Evolutionary conservation across 257 asterid genomes (phyloP).

Genomic region (Plantago elongata): DNA sequence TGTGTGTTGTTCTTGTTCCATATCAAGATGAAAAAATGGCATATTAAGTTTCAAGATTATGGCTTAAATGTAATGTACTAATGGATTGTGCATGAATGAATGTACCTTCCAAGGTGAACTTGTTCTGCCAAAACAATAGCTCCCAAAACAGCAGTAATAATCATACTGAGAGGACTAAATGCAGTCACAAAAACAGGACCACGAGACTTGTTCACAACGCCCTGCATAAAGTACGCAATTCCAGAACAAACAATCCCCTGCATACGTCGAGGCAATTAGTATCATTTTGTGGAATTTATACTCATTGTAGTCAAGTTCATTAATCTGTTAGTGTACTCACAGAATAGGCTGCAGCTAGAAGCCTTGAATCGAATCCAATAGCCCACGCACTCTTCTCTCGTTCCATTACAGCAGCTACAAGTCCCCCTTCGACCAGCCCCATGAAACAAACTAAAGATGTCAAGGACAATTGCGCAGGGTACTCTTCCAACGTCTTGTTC

Average conservation of each 20-base stretch:
- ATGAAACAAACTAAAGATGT: slow-evolving; percentile 54
- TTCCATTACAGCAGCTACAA: slow-evolving; percentile 61
- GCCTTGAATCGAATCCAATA: slow-evolving; percentile 75
- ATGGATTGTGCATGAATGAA: no score
- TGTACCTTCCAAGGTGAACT: slow-evolving; percentile 89
- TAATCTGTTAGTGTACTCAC: slow-evolving; percentile 27
- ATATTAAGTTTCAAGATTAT: not conserved
- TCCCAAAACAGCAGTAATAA: slow-evolving; percentile 72
- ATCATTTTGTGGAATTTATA: not conserved
- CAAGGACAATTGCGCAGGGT: slow-evolving; percentile 74
- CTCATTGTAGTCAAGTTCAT: no score
- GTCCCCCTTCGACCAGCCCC: slow-evolving; percentile 63
- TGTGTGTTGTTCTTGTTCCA: not conserved
- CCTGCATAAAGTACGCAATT: slow-evolving; percentile 79
- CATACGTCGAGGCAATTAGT: not conserved
- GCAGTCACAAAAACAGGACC: slow-evolving; percentile 97
- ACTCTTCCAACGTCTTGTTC: slow-evolving; percentile 74
- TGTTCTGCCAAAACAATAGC: slow-evolving; percentile 68
- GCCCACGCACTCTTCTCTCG: slow-evolving; percentile 65
- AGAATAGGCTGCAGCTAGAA: slow-evolving; percentile 74
- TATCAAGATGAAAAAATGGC: no score
- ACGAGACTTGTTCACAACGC: slow-evolving; percentile 60
- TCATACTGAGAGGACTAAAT: slow-evolving; percentile 85
- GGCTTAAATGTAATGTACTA: not conserved
- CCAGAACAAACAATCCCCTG: slow-evolving; percentile 94